Base-by-base conservation (phyloP, 805 yeast species). In the Kuraishia piskuri region DNA sequence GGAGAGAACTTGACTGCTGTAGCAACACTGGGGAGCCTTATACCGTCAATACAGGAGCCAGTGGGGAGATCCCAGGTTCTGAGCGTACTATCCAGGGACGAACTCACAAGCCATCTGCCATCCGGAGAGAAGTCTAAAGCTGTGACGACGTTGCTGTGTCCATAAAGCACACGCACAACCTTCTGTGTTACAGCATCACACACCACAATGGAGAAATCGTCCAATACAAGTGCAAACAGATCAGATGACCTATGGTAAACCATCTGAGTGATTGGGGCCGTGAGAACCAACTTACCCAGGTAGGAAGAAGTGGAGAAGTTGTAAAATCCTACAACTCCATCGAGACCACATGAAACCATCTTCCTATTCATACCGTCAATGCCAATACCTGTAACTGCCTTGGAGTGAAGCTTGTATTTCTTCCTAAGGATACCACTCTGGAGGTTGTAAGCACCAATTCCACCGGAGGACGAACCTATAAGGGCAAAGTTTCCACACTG, bases 41-140 rank as follows among this genome's bases (percentile, higher is more conserved):
- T 83, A 57, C 97, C 97, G 71, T 94, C 99, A 54, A 94, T 90
- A 68, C 98, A 92, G 1, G 91, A 89, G 50, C 99, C 98, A 1
- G 97, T 87, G 46, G 98, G 98, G 55, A 94, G 78, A 67, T 94
- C 98, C 98, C 98, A 94, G 0, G 97, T 90, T 63, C 99, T 80
- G 50, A 94, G 75, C 0, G 98, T 90, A 1, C 88, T 77, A 65
- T 94, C 99, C 56, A 90, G 73, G 0, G 90, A 78, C 1, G 88
- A 83, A 22, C 94, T 82, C 8, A 94, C 83, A 37, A 94, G 72
- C 97, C 98, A 94, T 66, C 97, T 82, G 37, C 97, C 98, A 66
- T 91, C 92, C 3, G 96, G 95, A 2, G 96, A 84, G 64, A 94
- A 92, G 66, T 89, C 97, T 66, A 92, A 68, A 0, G 88, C 78